These are phyloP conservation scores for Leccinum huronense DNA, from an alignment of 1,284 basidiomycete species.

Conservation along the genomic window DNA sequence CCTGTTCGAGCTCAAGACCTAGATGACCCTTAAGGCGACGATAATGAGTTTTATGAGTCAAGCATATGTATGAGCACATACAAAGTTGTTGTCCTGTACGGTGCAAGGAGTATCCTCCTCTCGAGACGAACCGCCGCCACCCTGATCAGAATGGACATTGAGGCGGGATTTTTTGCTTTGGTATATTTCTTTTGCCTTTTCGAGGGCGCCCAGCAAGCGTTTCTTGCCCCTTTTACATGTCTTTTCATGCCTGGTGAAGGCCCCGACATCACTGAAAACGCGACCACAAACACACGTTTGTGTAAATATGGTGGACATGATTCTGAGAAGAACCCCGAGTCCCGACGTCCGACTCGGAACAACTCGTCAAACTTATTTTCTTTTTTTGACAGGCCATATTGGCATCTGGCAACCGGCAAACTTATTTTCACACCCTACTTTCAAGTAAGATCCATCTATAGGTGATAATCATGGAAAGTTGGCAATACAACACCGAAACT, in stretches of 20 bases:
- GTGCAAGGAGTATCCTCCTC: neutral
- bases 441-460: too few relatives aligned
- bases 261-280: neutral
- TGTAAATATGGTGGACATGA: neutral
- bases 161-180: neutral
- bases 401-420: too few relatives aligned
- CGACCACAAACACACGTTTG: neutral
- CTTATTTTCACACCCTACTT: too few relatives aligned
- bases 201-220: neutral
- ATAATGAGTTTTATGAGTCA: neutral
- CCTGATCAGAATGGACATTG: neutral
- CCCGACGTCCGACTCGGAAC: too few relatives aligned
- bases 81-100: neutral
- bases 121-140: neutral
- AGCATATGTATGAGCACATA: neutral
- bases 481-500: too few relatives aligned
- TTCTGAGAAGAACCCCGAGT: too few relatives aligned
- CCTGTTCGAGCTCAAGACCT: neutral
- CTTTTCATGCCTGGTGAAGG: neutral
- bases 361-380: too few relatives aligned
- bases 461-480: too few relatives aligned
- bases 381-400: too few relatives aligned
- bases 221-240: neutral
- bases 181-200: neutral
- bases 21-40: neutral